Base-by-base conservation (phyloP, 192 early-diverging fungal genomes). In the Umbelopsis vinacea region DNA sequence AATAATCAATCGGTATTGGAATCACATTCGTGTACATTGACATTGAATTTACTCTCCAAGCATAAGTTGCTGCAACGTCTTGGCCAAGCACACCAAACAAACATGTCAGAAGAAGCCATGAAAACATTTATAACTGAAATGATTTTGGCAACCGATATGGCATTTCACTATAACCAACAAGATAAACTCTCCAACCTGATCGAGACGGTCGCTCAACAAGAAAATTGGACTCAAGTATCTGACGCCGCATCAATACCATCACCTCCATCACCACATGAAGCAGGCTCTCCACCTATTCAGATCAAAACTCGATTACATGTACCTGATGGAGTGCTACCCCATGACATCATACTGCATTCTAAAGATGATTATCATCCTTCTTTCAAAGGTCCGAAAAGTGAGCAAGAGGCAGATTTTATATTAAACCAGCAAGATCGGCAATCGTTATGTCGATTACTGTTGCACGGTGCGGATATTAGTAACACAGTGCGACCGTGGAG, bases 391-490 rank as follows among this genome's bases (percentile, higher is more conserved):
- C 15, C 29, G 11, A 35, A 63, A 3, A 19, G 33, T 37, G 71
- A 67, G n/a, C 10, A 21, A 4, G 70, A 60, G 0, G 9, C 53
- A 0, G 52, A 23, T 0, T 66, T 78, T 8, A 37, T 71, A 14
- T 57, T 86, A 19, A 76, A 76, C 40, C 47, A 33, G 11, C 79
- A 86, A 66, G 89, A 93, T 66, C 83, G 91, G 10, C 86, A 91
- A 67, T 75, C 76, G 40, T 67, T 92, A 5, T 82, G 82, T 67
- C 89, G 91, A 71, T 84, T 90, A 21, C 76, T 96, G n/a, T 79
- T 97, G 17, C 95, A 97, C 68, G 92, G 92, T 0, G 93, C 94
- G 45, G 95, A 97, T 57, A 94, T 96, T 24, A 95, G 93, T 72
- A 97, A 97, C 68, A 87, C 94, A 0, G 88, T 92, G 33, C 83